Evolutionary conservation across 495 filamentous ascomycete species (phyloP).

Genomic region (Penicillium longicatenatum): DNA sequence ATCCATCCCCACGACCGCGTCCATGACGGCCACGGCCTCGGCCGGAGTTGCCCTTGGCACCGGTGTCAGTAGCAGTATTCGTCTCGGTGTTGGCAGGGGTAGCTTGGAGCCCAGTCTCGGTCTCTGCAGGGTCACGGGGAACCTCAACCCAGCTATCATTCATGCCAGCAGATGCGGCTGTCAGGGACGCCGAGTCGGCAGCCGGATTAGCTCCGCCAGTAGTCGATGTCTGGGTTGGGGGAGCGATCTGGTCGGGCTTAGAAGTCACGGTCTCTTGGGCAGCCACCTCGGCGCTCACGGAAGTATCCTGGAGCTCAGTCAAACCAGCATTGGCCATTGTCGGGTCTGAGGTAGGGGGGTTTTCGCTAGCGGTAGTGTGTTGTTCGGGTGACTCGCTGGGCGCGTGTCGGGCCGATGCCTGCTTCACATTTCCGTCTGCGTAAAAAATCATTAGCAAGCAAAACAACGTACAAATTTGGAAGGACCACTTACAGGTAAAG

Average conservation of each 20-base stretch:
- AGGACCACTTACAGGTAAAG: slow-evolving; percentile 69
- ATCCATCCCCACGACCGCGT: slow-evolving; percentile 49
- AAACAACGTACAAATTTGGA: background rate
- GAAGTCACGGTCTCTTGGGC: slow-evolving; percentile 24
- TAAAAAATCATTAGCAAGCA: slow-evolving; percentile 26
- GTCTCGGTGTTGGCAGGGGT: slow-evolving; percentile 52
- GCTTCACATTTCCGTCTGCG: slow-evolving; percentile 70
- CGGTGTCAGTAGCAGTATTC: slow-evolving; percentile 30
- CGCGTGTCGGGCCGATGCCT: slow-evolving; percentile 45
- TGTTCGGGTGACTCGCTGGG: slow-evolving; percentile 18
- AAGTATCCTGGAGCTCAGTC: slow-evolving; percentile 65
- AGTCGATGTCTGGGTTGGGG: slow-evolving; percentile 57
- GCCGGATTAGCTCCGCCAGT: slow-evolving; percentile 65
- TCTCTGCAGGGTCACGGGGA: slow-evolving; percentile 72
- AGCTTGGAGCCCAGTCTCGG: slow-evolving; percentile 65
- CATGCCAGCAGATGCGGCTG: slow-evolving; percentile 40
- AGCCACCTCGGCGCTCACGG: slow-evolving; percentile 24
- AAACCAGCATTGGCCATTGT: slow-evolving; percentile 75
- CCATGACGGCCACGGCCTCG: slow-evolving; percentile 51
- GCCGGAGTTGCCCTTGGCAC: slow-evolving; percentile 63
- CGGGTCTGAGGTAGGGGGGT: slow-evolving; percentile 63
- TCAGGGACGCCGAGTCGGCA: slow-evolving; percentile 50
- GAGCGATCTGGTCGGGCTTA: slow-evolving; percentile 40
- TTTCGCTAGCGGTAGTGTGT: slow-evolving; percentile 25
- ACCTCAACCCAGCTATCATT: slow-evolving; percentile 79